These are phyloP conservation scores for Rhizomucor miehei DNA, from an alignment of 371 early-diverging fungal genomes.

Conservation along the genomic window DNA sequence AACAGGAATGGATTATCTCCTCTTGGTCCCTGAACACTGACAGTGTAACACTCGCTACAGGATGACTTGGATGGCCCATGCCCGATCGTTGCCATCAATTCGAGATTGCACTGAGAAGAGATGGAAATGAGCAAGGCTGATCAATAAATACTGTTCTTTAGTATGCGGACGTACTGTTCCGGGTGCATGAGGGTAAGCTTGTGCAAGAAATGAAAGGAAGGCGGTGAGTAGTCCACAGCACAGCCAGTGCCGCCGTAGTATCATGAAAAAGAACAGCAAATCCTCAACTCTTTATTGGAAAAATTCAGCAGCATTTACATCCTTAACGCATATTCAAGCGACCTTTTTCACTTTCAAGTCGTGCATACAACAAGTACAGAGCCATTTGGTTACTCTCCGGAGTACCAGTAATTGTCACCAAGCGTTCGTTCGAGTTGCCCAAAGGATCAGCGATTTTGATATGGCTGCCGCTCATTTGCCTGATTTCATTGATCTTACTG, in stretches of 20 bases:
- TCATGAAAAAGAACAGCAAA: too few relatives aligned
- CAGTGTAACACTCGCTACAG: slow-evolving; percentile 37
- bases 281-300: too few relatives aligned
- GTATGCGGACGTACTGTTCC: slow-evolving; percentile 35
- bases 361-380: slow-evolving; percentile 72
- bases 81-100: slow-evolving; percentile 38
- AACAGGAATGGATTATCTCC: slow-evolving; percentile 15
- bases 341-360: slow-evolving; percentile 74
- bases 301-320: slow-evolving; percentile 4
- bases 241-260: too few relatives aligned
- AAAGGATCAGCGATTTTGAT: slow-evolving; percentile 73
- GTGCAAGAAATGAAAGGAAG: neutral
- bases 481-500: slow-evolving; percentile 82
- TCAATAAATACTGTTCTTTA: neutral
- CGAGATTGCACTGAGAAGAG: slow-evolving; percentile 32
- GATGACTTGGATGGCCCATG: slow-evolving; percentile 45
- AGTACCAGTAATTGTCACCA: slow-evolving; percentile 81
- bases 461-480: slow-evolving; percentile 73
- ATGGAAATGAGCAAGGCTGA: neutral
- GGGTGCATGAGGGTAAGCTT: slow-evolving; percentile 37
- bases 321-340: slow-evolving; percentile 38
- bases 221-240: too few relatives aligned
- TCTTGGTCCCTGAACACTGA: slow-evolving; percentile 11
- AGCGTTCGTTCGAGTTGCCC: slow-evolving; percentile 61
- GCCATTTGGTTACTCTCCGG: slow-evolving; percentile 82